phyloP scores from a whole-genome alignment of 192 early-diverging fungal species.

The Linderina pennispora region DNA sequence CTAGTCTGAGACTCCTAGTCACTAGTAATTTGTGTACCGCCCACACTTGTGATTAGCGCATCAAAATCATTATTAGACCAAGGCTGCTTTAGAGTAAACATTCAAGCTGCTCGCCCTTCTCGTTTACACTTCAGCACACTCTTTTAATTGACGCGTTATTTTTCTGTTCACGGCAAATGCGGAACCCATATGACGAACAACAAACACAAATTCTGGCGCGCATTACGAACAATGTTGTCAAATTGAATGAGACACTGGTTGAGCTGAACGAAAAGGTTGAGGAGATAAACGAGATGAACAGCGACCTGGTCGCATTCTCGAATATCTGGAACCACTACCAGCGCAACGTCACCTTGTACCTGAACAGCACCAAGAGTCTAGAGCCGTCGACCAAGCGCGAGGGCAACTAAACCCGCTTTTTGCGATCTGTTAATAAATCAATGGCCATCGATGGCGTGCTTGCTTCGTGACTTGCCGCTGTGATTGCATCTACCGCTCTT shows the following conservation, averaged over 20 bases:
- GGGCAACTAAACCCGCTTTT: not conserved
- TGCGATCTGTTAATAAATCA: too few relatives aligned
- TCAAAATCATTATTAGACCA: too few relatives aligned
- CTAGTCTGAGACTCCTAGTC: too few relatives aligned
- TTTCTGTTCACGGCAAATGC: too few relatives aligned
- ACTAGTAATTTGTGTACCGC: too few relatives aligned
- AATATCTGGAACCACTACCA: constrained; percentile 49
- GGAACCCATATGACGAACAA: constrained; percentile 46
- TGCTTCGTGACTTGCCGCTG: not conserved
- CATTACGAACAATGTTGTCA: constrained; percentile 46
- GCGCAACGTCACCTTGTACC: constrained; percentile 41
- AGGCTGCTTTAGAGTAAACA: too few relatives aligned
- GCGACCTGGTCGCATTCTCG: constrained; percentile 44
- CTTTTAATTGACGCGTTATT: too few relatives aligned
- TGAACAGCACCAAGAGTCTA: constrained; percentile 38
- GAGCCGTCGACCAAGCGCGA: constrained; percentile 5
- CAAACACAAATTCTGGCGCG: constrained; percentile 46
- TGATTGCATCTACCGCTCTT: not conserved
- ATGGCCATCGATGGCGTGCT: too few relatives aligned
- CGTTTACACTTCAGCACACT: too few relatives aligned
- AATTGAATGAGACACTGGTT: constrained; percentile 42
- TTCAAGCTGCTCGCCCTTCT: too few relatives aligned
- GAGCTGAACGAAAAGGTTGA: constrained; percentile 47
- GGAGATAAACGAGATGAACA: constrained; percentile 48
- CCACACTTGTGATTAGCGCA: too few relatives aligned